Conservation (phyloP, 2,329 filamentous ascomycete species). For the Thermothelomyces thermophilus region DNA sequence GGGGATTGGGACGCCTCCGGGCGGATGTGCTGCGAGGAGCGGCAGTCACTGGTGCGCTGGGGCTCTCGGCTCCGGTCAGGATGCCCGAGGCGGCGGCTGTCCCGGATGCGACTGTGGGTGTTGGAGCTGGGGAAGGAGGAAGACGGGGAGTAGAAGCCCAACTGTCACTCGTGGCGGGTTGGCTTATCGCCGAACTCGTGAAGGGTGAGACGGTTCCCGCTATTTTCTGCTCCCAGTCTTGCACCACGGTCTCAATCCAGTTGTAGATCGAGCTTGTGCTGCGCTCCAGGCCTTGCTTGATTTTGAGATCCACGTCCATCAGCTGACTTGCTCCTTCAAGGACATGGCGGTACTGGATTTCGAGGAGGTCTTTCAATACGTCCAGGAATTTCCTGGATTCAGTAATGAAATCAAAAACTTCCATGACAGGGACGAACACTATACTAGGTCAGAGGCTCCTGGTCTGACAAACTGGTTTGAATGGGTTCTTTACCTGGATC, state of each 20-base stretch:
- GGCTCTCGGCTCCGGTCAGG: conserved; percentile 14
- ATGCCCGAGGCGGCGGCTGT: conserved; percentile 1
- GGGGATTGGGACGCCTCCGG: conserved; percentile 15
- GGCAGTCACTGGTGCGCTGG: conserved; percentile 5
- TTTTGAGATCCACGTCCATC: conserved; percentile 20
- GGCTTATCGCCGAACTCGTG: conserved; percentile 9
- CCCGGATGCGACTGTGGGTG: conserved; percentile 17
- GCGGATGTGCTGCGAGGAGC: conserved; percentile 4
- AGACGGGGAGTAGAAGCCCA: conserved; percentile 20
- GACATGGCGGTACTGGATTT: conserved; percentile 22
- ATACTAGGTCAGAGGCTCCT: background rate
- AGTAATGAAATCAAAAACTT: conserved; percentile 23
- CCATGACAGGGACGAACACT: conserved; percentile 25
- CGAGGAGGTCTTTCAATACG: conserved; percentile 21
- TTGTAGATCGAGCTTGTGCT: conserved; percentile 22
- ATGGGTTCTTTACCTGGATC: conserved; percentile 19
- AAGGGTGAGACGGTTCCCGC: conserved; percentile 19
- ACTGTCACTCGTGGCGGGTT: conserved; percentile 10
- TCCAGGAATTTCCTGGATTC: conserved; percentile 22
- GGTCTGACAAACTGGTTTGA: background rate
- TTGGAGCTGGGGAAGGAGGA: conserved; percentile 22
- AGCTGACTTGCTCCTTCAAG: conserved; percentile 17
- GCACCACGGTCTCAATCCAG: conserved; percentile 25
- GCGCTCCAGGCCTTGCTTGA: conserved; percentile 22
- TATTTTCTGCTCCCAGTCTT: conserved; percentile 22